phyloP scores from a whole-genome alignment of 1,284 basidiomycete species.

The Ustilago bromivora region DNA sequence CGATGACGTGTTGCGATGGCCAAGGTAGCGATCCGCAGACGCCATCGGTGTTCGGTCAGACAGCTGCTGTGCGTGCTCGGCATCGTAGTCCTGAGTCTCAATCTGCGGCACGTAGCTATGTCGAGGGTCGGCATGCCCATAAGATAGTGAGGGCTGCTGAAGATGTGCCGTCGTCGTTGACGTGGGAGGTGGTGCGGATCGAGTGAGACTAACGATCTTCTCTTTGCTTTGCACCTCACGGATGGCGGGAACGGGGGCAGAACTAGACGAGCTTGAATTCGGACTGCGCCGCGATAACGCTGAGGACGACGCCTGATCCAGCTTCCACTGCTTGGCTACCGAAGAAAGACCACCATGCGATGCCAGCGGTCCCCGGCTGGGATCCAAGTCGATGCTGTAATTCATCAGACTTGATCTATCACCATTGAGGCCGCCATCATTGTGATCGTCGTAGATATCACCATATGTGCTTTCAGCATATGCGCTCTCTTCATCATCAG shows the following conservation, averaged over 20 bases:
- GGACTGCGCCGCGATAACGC: background rate
- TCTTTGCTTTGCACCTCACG: slow-evolving; percentile 40
- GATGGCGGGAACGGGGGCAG: slow-evolving; percentile 25
- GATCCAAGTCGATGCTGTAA: slow-evolving; percentile 25
- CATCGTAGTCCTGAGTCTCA: slow-evolving; percentile 26
- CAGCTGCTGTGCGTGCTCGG: slow-evolving; percentile 3
- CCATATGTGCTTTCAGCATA: slow-evolving; percentile 47
- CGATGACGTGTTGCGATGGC: slow-evolving; percentile 39
- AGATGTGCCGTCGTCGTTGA: slow-evolving; percentile 1
- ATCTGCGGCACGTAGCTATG: slow-evolving; percentile 46
- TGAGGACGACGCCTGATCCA: slow-evolving; percentile 14
- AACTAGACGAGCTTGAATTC: background rate
- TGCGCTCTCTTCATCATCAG: slow-evolving; percentile 61
- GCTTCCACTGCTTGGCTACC: slow-evolving; percentile 40
- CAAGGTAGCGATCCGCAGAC: slow-evolving; percentile 35
- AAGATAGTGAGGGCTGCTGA: slow-evolving; percentile 10
- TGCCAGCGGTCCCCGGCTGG: slow-evolving; percentile 11
- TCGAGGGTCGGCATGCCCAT: slow-evolving; percentile 12
- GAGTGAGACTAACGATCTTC: slow-evolving; percentile 56
- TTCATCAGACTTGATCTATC: slow-evolving; percentile 6
- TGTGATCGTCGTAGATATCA: slow-evolving; percentile 23
- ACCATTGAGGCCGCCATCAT: background rate
- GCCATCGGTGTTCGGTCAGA: slow-evolving; percentile 40
- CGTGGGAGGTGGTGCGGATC: slow-evolving; percentile 28
- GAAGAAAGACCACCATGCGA: slow-evolving; percentile 25